phyloP scores from a whole-genome alignment of 345 rosid genomes.

The Sisymbrium irio region DNA sequence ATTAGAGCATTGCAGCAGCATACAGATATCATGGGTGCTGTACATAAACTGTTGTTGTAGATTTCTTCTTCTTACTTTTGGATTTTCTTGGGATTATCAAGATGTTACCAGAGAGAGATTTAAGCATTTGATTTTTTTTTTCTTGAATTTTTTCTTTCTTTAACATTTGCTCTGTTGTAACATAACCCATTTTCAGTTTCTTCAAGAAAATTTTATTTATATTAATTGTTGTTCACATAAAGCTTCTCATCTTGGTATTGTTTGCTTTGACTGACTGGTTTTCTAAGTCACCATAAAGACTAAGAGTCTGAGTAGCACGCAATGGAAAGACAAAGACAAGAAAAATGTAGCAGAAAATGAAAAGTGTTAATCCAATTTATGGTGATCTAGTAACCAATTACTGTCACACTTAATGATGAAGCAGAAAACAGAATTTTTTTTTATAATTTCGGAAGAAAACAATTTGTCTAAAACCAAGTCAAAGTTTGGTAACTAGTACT shows the following conservation, averaged over 20 bases:
- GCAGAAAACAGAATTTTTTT: no score
- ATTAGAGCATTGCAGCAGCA: slow-evolving; percentile 45
- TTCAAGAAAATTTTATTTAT: neutral
- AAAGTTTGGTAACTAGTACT: no score
- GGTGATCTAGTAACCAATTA: no score
- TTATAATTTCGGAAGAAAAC: no score
- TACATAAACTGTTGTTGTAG: slow-evolving; percentile 33
- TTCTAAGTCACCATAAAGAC: no score
- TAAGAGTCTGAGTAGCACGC: no score
- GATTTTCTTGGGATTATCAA: neutral
- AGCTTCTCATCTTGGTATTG: neutral
- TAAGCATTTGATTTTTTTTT: neutral
- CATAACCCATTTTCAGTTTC: neutral
- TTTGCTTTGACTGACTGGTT: neutral
- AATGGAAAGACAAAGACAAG: no score
- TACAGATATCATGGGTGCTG: slow-evolving; percentile 53
- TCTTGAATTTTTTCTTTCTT: neutral
- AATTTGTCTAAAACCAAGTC: no score
- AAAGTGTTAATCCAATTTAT: no score
- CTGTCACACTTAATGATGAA: no score
- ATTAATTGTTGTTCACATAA: neutral
- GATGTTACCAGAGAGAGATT: slow-evolving; percentile 7
- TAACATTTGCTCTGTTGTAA: slow-evolving; percentile 18
- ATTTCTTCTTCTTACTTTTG: slow-evolving; percentile 15
- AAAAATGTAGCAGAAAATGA: no score